phyloP scores from a whole-genome alignment of 495 filamentous ascomycete genomes.

The Aspergillus egyptiacus region DNA sequence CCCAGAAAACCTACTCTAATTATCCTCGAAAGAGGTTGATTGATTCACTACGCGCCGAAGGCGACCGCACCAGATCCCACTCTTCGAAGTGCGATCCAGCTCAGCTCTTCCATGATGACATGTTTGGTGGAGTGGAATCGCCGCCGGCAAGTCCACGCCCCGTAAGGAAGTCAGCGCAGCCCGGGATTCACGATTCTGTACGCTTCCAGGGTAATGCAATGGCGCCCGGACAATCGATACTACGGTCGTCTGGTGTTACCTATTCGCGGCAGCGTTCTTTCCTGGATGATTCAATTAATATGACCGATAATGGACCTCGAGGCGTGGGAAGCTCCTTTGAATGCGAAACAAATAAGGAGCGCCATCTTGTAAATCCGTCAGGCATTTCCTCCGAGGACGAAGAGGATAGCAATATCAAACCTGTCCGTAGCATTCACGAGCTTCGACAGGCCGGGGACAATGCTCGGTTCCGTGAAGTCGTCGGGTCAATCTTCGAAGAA shows the following conservation, averaged over 20 bases:
- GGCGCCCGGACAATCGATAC: constrained; percentile 17
- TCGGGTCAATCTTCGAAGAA: constrained; percentile 79
- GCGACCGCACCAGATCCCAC: background rate
- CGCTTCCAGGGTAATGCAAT: constrained; percentile 8
- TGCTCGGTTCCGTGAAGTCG: constrained; percentile 69
- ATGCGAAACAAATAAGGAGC: background rate
- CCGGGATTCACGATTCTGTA: background rate
- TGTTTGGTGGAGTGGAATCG: background rate
- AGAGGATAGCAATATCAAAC: constrained; percentile 44
- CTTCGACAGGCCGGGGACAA: constrained; percentile 81
- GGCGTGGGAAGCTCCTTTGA: constrained; percentile 1
- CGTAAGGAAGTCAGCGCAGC: background rate
- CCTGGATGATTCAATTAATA: constrained; percentile 39
- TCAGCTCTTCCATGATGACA: background rate
- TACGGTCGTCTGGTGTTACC: constrained; percentile 45
- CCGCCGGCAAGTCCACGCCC: background rate
- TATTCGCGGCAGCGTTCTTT: constrained; percentile 61
- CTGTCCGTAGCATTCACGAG: constrained; percentile 83
- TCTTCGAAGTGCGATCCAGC: background rate
- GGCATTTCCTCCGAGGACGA: constrained; percentile 32
- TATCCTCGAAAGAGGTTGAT: constrained; percentile 31
- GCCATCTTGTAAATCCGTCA: background rate
- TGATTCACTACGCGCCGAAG: constrained; percentile 28
- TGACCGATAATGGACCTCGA: constrained; percentile 6
- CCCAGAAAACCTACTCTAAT: constrained; percentile 6